phyloP scores from a whole-genome alignment of 163 green algal genomes.

The Volvox carteri region DNA sequence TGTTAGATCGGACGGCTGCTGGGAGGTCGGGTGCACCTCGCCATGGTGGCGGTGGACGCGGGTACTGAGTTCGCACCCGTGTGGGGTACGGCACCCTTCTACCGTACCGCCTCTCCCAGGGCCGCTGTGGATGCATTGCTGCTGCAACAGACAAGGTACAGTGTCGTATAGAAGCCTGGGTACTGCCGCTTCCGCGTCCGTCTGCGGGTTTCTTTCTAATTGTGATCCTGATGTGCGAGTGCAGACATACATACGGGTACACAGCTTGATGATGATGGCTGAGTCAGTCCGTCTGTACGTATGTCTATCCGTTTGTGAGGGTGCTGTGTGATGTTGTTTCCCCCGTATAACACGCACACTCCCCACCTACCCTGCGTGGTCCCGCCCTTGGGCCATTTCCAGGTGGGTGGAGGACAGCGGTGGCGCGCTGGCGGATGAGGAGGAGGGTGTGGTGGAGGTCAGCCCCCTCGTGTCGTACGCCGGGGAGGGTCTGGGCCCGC shows the following conservation, averaged over 20 bases:
- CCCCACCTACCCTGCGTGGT: too few species aligned
- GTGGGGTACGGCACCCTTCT: conserved; percentile 51
- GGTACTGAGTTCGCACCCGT: conserved; percentile 40
- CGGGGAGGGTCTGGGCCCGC: conserved; percentile 81
- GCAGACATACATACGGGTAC: too few species aligned
- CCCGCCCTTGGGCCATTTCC: too few species aligned
- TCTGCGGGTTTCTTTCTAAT: too few species aligned
- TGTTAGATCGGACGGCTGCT: not conserved
- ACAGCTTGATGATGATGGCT: too few species aligned
- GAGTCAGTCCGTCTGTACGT: too few species aligned
- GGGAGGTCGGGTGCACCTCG: not conserved
- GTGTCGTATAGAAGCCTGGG: not conserved
- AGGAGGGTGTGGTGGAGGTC: conserved; percentile 76
- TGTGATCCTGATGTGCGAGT: too few species aligned
- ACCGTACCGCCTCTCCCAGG: conserved; percentile 14
- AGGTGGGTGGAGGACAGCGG: conserved; percentile 61
- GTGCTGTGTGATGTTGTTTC: too few species aligned
- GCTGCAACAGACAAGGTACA: conserved; percentile 45
- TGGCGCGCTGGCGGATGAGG: conserved; percentile 43
- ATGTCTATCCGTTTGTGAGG: too few species aligned
- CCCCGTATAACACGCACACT: too few species aligned
- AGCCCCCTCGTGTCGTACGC: conserved; percentile 84
- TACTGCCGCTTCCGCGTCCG: too few species aligned
- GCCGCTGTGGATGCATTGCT: conserved; percentile 34
- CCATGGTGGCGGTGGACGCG: conserved; percentile 46